A percentile compares a stretch with the other conserved stretches of the same genome.
These are phyloP conservation scores for Phalaenopsis aphrodite DNA, from an alignment of 106 monocot genomes.

Conservation along the genomic window DNA sequence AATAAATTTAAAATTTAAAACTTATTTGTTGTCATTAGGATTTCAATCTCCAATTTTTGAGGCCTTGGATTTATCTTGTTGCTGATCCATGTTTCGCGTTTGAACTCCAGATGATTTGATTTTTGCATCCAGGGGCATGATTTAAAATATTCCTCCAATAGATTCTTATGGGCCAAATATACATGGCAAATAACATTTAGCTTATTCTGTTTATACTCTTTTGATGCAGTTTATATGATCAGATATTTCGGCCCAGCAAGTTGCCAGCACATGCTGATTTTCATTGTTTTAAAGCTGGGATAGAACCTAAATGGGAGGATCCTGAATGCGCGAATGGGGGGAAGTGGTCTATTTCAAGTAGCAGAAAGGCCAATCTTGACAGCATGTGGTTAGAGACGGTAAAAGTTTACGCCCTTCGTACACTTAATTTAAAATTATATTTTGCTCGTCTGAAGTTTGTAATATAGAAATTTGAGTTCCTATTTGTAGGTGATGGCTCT, in stretches of 20 bases:
- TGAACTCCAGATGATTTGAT: too few relatives aligned
- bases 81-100: too few relatives aligned
- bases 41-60: too few relatives aligned
- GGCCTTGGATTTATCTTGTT: too few relatives aligned
- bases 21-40: too few relatives aligned
- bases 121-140: too few relatives aligned
- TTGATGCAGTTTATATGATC: constrained; percentile 66
- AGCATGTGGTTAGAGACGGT: constrained; percentile 97
- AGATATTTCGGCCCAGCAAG: constrained; percentile 92
- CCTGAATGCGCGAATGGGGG: constrained; percentile 90
- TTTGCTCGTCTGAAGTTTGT: neutral
- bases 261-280: constrained; percentile 74
- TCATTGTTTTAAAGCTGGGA: constrained; percentile 77
- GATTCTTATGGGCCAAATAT: neutral
- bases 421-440: neutral
- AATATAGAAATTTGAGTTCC: neutral
- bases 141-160: too few relatives aligned
- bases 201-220: constrained; percentile 3
- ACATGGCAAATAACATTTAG: neutral
- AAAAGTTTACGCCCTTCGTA: neutral
- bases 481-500: constrained; percentile 78
- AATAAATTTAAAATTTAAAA: too few relatives aligned
- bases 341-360: constrained; percentile 71
- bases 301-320: constrained; percentile 98
- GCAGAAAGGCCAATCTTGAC: constrained; percentile 69